Evolutionary conservation across 768 basidiomycete genomes (phyloP).

Genomic region (Pisolithus sp.): DNA sequence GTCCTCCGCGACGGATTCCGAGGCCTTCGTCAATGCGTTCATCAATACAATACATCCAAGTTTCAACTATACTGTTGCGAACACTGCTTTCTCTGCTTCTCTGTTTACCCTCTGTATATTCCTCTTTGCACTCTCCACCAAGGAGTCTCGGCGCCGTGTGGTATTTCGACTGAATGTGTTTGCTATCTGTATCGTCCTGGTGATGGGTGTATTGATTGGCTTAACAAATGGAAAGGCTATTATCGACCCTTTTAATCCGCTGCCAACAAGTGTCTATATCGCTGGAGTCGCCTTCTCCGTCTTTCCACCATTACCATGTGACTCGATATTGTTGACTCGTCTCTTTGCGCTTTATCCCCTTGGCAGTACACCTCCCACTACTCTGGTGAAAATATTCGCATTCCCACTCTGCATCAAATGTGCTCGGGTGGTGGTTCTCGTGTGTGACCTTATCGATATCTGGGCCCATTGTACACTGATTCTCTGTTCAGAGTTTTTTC

Average conservation of each 20-base stretch:
- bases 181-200: conserved; percentile 16
- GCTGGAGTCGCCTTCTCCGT: conserved; percentile 17
- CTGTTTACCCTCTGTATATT: conserved; percentile 28
- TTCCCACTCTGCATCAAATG: conserved; percentile 26
- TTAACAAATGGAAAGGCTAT: neutral
- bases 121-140: conserved; percentile 29
- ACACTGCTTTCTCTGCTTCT: conserved; percentile 23
- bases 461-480: neutral
- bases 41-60: conserved; percentile 15
- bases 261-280: conserved; percentile 12
- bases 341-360: conserved; percentile 31
- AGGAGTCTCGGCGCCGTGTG: conserved; percentile 17
- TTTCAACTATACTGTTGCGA: conserved; percentile 20
- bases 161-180: conserved; percentile 31
- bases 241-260: conserved; percentile 11
- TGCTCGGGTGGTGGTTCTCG: conserved; percentile 21
- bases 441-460: neutral
- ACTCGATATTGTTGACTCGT: conserved; percentile 31
- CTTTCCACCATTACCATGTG: conserved; percentile 29
- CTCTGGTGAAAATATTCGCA: conserved; percentile 18
- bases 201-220: conserved; percentile 20
- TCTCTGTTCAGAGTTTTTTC: neutral
- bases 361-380: conserved; percentile 7
- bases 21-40: neutral
- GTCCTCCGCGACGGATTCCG: neutral